Percentiles rank a stretch among this genome's conserved stretches.
Evolutionary conservation across 306 rosid species (phyloP).

Genomic region (Abrus pulchellus): DNA sequence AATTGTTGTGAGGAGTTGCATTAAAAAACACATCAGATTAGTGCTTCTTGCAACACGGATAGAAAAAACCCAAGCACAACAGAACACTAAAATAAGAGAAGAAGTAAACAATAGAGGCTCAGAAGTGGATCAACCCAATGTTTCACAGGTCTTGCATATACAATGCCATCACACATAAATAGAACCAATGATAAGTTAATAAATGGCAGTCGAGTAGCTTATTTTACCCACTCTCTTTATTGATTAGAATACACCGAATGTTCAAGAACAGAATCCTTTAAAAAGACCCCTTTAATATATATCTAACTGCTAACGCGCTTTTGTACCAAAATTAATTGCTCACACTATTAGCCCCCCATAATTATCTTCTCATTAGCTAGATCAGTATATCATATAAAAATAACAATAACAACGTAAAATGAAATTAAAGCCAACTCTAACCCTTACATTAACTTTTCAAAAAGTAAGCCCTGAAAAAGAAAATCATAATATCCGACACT

Average conservation of each 20-base stretch:
- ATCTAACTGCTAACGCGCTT: conserved; percentile 25
- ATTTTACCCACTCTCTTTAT: conserved; percentile 32
- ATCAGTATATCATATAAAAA: conserved; percentile 20
- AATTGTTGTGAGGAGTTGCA: neutral
- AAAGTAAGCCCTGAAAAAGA: neutral
- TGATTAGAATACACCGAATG: neutral
- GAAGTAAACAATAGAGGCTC: neutral
- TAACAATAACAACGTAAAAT: neutral
- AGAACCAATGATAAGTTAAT: conserved; percentile 16
- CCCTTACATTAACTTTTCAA: neutral
- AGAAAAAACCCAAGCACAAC: neutral
- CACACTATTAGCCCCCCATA: neutral
- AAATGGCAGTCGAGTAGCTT: conserved; percentile 18
- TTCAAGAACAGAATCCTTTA: conserved; percentile 27
- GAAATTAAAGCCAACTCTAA: neutral
- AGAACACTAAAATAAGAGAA: neutral
- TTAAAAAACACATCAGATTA: neutral
- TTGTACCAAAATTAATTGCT: neutral
- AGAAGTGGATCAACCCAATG: conserved; percentile 7
- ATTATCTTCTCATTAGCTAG: neutral
- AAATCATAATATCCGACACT: conserved; percentile 17
- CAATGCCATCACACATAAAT: conserved; percentile 12
- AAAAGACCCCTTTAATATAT: conserved; percentile 36
- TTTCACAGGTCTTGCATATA: conserved; percentile 21
- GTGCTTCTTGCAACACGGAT: neutral